Evolutionary conservation across 768 basidiomycete species (phyloP).

Genomic region (Rhizopogon vinicolor): DNA sequence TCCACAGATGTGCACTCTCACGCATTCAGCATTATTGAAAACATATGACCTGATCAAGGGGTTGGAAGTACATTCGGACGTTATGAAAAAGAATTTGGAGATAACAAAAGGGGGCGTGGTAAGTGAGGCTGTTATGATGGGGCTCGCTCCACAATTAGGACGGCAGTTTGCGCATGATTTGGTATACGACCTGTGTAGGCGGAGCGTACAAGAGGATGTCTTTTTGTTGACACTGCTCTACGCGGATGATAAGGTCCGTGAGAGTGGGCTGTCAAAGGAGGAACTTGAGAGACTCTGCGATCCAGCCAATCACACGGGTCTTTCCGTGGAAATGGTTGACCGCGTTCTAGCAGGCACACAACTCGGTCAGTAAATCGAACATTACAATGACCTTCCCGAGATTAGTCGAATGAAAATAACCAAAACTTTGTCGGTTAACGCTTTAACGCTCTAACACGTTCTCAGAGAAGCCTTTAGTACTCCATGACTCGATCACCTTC

Average conservation of each 20-base stretch:
- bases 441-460: too few species aligned
- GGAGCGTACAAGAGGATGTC: constrained; percentile 19
- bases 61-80: constrained; percentile 35
- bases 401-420: too few species aligned
- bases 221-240: constrained; percentile 29
- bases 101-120: constrained; percentile 36
- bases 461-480: too few species aligned
- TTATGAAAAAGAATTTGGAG: constrained; percentile 36
- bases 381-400: background rate
- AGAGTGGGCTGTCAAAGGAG: constrained; percentile 18
- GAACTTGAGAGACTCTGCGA: constrained; percentile 31
- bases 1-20: constrained; percentile 40
- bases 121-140: constrained; percentile 48
- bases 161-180: constrained; percentile 41
- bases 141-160: constrained; percentile 36
- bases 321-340: constrained; percentile 25
- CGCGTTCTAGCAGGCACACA: constrained; percentile 5
- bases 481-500: too few species aligned
- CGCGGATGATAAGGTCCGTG: constrained; percentile 21
- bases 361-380: background rate
- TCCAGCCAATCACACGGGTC: constrained; percentile 35
- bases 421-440: too few species aligned
- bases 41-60: constrained; percentile 32
- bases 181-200: constrained; percentile 38
- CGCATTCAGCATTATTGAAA: constrained; percentile 34